These are phyloP conservation scores for Botrytis medusae DNA, from an alignment of 2,329 filamentous ascomycete species.

Conservation along the genomic window DNA sequence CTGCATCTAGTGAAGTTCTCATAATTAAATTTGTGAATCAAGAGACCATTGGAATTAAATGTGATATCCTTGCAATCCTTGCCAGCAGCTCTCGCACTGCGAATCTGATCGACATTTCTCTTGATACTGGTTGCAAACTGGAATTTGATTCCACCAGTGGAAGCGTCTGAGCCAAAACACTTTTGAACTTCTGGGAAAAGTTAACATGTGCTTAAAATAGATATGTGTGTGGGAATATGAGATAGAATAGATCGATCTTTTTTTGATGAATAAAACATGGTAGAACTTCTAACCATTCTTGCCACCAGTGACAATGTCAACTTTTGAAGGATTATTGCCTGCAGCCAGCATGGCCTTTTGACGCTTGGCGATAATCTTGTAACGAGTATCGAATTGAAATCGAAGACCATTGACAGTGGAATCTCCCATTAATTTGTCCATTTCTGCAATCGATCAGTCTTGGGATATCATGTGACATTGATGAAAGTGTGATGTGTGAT, in stretches of 20 bases:
- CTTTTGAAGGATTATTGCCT: conserved; percentile 41
- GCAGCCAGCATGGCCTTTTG: conserved; percentile 48
- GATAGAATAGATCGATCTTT: neutral
- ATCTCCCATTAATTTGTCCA: conserved; percentile 26
- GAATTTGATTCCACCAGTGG: conserved; percentile 43
- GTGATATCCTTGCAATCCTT: conserved; percentile 35
- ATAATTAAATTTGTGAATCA: neutral
- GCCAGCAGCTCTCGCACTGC: conserved; percentile 33
- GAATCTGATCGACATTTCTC: conserved; percentile 41
- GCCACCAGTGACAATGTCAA: conserved; percentile 3
- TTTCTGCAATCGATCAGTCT: conserved; percentile 14
- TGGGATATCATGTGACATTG: neutral
- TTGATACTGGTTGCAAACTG: conserved; percentile 39
- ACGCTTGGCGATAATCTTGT: conserved; percentile 53
- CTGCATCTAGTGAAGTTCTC: neutral
- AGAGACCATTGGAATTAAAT: conserved; percentile 3
- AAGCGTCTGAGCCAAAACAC: conserved; percentile 48
- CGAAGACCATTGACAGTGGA: conserved; percentile 27
- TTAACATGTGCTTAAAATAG: conserved; percentile 19
- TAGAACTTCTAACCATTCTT: conserved; percentile 11
- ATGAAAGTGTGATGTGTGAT: neutral
- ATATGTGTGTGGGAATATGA: neutral
- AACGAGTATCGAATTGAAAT: conserved; percentile 31
- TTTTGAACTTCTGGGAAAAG: conserved; percentile 18
- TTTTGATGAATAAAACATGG: neutral